A percentile compares a stretch with the other conserved stretches of the same genome.
These are phyloP conservation scores for Sporodiniella umbellata DNA, from an alignment of 371 early-diverging fungal species.

Conservation along the genomic window DNA sequence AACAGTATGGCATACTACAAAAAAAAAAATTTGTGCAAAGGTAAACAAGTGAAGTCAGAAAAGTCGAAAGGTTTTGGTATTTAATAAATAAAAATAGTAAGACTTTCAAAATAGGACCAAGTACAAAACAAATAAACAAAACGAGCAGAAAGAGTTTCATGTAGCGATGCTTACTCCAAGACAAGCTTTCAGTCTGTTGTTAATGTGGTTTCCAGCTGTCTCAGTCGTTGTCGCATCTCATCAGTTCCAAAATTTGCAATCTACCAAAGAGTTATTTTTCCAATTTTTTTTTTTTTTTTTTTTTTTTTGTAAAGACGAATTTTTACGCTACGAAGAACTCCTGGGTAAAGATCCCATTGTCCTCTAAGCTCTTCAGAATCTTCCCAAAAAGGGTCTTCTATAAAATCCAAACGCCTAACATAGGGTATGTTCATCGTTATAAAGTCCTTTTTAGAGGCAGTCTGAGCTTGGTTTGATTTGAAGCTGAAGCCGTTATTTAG, in stretches of 20 bases:
- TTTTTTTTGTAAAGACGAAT: neutral
- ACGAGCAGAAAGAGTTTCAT: too few species aligned
- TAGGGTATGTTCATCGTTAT: constrained; percentile 14
- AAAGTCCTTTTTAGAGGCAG: constrained; percentile 18
- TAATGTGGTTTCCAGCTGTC: constrained; percentile 23
- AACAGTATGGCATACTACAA: too few species aligned
- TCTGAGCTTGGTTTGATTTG: constrained; percentile 11
- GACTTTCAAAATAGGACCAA: too few species aligned
- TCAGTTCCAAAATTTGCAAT: constrained; percentile 45
- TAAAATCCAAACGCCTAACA: constrained; percentile 2
- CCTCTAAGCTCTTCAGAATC: constrained; percentile 2
- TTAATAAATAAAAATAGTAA: too few species aligned
- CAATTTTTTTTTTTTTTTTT: neutral
- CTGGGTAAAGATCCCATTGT: constrained; percentile 43
- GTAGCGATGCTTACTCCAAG: too few species aligned
- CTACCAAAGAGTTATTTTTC: constrained; percentile 13
- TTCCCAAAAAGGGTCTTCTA: constrained; percentile 17
- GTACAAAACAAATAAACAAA: too few species aligned
- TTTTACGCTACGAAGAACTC: constrained; percentile 38
- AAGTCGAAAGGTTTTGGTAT: too few species aligned
- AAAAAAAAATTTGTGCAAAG: too few species aligned
- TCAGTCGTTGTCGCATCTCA: constrained; percentile 42
- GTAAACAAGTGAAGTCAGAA: too few species aligned
- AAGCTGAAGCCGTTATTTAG: constrained; percentile 35
- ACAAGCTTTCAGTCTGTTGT: neutral